Evolutionary conservation across 441 rosid genomes (phyloP).

Genomic region (Euphorbia corollata): DNA sequence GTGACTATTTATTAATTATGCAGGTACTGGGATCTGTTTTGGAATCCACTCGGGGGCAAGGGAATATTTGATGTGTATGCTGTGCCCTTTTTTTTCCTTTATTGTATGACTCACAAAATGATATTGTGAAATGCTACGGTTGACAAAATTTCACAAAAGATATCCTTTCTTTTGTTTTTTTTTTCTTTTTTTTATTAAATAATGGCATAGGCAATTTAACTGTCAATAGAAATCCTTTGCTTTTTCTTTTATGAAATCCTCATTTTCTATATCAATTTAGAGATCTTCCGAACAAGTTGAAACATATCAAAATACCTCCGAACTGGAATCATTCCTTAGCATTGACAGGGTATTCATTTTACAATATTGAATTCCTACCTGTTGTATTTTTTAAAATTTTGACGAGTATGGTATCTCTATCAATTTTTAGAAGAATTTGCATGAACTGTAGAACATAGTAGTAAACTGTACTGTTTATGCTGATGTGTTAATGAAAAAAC

Average conservation of each 20-base stretch:
- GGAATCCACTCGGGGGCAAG: conserved; percentile 50
- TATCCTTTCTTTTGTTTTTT: not conserved
- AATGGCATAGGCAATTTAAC: not conserved
- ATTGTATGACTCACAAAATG: not conserved
- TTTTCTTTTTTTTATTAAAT: not conserved
- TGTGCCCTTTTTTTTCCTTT: conserved; percentile 4
- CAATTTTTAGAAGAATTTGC: not conserved
- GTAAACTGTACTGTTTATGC: conserved; percentile 3
- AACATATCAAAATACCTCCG: not conserved
- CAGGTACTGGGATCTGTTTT: conserved; percentile 91
- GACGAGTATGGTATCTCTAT: conserved; percentile 18
- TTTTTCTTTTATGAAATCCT: not conserved
- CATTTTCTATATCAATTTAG: not conserved
- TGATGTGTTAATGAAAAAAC: conserved; percentile 22
- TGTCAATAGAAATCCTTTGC: not conserved
- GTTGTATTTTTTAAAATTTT: not conserved
- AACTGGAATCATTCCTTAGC: not conserved
- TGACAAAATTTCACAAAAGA: not conserved
- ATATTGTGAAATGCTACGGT: not conserved
- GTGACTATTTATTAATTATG: conserved; percentile 21
- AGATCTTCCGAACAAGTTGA: not conserved
- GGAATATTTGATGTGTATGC: conserved; percentile 64
- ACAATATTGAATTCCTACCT: not conserved
- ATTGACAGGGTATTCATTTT: not conserved
- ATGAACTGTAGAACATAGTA: not conserved